These are phyloP conservation scores for Tetragonia tetragonoides DNA, from an alignment of 148 eudicot genomes.

Conservation along the genomic window DNA sequence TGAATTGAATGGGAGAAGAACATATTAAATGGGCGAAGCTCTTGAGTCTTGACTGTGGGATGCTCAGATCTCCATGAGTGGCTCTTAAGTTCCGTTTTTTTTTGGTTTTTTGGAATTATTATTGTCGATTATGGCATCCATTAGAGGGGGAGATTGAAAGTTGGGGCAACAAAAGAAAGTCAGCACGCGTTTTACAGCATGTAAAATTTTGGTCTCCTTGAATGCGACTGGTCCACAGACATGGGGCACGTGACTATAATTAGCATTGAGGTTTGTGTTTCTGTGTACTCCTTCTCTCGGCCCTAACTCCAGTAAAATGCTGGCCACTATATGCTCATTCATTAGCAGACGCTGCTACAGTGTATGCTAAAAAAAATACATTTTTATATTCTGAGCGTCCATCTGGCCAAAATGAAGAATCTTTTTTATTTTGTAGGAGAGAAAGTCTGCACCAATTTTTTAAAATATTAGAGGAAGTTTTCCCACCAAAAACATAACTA, in stretches of 20 bases:
- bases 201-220: slow-evolving; percentile 8
- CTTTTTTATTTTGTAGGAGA: no score
- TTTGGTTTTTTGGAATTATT: background rate
- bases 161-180: background rate
- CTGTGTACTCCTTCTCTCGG: no score
- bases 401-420: no score
- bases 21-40: background rate
- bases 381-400: no score
- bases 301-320: no score
- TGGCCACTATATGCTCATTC: no score
- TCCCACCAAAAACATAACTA: no score
- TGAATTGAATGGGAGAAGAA: background rate
- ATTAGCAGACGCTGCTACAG: no score
- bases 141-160: background rate
- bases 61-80: slow-evolving; percentile 13
- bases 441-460: no score
- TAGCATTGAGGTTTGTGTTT: background rate
- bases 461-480: no score
- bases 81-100: background rate
- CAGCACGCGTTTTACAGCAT: slow-evolving; percentile 18
- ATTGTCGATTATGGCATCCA: background rate
- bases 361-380: no score
- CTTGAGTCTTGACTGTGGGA: background rate
- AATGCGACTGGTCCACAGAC: slow-evolving; percentile 8
- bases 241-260: slow-evolving; percentile 11